Evolutionary conservation across 345 rosid species (phyloP).

Genomic region (Euclidium syriacum): DNA sequence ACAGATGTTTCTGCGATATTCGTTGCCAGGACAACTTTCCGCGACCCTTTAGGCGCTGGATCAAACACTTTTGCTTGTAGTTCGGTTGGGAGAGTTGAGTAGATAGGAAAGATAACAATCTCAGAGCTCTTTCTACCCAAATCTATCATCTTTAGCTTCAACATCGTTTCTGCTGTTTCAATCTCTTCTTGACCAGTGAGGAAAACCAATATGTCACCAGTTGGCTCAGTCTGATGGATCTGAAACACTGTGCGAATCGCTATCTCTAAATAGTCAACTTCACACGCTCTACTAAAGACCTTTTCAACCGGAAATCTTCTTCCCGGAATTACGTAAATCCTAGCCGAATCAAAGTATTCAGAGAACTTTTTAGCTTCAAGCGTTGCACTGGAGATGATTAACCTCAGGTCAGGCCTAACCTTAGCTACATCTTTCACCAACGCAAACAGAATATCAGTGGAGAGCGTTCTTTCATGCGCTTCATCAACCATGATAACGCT

Average conservation of each 20-base stretch:
- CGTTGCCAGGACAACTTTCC: constrained; percentile 92
- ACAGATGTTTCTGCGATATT: constrained; percentile 94
- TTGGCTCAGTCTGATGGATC: constrained; percentile 62
- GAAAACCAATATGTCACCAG: constrained; percentile 82
- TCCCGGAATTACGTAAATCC: constrained; percentile 83
- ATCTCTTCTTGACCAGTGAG: constrained; percentile 98
- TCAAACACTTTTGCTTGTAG: constrained; percentile 92
- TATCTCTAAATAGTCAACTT: constrained; percentile 80
- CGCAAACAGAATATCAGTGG: constrained; percentile 57
- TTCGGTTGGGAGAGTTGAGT: constrained; percentile 87
- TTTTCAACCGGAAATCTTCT: constrained; percentile 90
- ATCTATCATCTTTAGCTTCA: constrained; percentile 67
- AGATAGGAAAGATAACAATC: constrained; percentile 83
- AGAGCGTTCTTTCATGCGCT: constrained; percentile 94
- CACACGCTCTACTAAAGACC: constrained; percentile 63
- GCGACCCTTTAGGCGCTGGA: constrained; percentile 80
- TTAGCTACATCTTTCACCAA: constrained; percentile 63
- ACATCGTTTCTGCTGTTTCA: constrained; percentile 74
- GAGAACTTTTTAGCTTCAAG: constrained; percentile 96
- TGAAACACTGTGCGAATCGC: constrained; percentile 80
- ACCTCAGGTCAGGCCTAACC: constrained; percentile 68
- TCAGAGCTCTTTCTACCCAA: constrained; percentile 79
- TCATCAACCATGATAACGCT: constrained; percentile 90
- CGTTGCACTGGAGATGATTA: constrained; percentile 89
- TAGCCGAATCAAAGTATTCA: constrained; percentile 83